Base-by-base conservation (phyloP, 345 rosid species). In the Rhodamnia rubescens region DNA sequence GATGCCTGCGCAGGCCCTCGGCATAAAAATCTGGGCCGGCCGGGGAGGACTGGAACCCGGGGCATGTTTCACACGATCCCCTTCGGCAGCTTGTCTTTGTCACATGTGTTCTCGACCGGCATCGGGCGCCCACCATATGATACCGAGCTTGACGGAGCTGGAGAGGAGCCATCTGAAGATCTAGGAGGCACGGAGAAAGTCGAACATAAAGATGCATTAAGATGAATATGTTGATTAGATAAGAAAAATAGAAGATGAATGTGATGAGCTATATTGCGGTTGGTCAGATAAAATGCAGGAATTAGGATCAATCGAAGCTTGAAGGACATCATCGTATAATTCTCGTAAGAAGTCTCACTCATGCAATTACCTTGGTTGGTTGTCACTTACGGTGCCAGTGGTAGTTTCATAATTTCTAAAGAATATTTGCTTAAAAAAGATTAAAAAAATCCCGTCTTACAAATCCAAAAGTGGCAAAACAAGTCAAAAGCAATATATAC, bases 391-490 rank as follows among this genome's bases (percentile, higher is more conserved):
- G 49, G 10, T 47, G 49, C 49, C 49, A 47, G 49, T 47, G 49
- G 10, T 49, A 49, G 51, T 2, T 49, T 49, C 51, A 49, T 49
- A 10, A 49, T 49, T 49, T 49, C 51, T 49, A 49, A 49, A 49
- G 11, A 49, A 49, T 2, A 49, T 49, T 90, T 96, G 40, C 40
- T 96, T 84, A 98, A 98, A 92, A 96, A 94, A 94, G 88, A 94
- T 82, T 57, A 98, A 96, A 89, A 96, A 96, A 29, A 89, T 98
- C 99, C 74, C 99, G 98, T 90, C 99, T 91, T 87, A 98, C 99
- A 88, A 36, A 96, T 84, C 84, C 86, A 74, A 84, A 57, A 53
- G 81, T 6, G 55, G 53, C 74, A 85, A 18, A 84, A 86, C 85
- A 88, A 84, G 53, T 83, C 32, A n/a, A 26, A 11, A 15, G 50